Conservation (phyloP, 2,329 filamentous ascomycete species). For the Exophiala oligosperma region DNA sequence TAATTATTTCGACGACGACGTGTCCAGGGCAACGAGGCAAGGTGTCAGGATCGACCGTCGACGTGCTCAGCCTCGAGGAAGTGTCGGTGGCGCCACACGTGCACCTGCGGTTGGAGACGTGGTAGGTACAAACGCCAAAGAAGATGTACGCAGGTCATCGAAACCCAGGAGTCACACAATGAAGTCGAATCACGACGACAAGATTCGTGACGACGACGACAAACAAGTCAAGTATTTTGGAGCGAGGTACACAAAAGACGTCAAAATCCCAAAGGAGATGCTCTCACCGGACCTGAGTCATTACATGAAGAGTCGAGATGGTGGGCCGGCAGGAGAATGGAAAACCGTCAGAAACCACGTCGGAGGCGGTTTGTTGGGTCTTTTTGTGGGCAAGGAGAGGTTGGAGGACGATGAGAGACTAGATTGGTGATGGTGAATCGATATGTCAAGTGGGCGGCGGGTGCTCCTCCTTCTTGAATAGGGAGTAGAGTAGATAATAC, state of each 20-base stretch:
- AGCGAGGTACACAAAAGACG: slow-evolving; percentile 8
- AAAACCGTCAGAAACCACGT: slow-evolving; percentile 15
- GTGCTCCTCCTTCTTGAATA: too few relatives aligned
- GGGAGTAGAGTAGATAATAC: too few relatives aligned
- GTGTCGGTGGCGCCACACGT: too few relatives aligned
- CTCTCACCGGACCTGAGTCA: slow-evolving; percentile 20
- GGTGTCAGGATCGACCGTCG: slow-evolving; percentile 20
- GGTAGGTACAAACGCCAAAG: neutral
- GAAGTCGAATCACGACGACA: neutral
- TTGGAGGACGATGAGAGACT: neutral
- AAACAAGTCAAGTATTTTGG: slow-evolving; percentile 15
- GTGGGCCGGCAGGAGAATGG: slow-evolving; percentile 8
- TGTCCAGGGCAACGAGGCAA: slow-evolving; percentile 7
- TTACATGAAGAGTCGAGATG: slow-evolving; percentile 18
- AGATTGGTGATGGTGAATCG: slow-evolving; percentile 3
- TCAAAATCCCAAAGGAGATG: slow-evolving; percentile 10
- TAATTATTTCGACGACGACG: slow-evolving; percentile 25
- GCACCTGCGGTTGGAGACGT: neutral
- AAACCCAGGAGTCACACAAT: neutral
- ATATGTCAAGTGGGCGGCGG: too few relatives aligned
- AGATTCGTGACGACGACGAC: neutral
- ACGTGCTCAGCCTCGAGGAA: neutral
- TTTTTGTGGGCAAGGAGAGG: slow-evolving; percentile 19
- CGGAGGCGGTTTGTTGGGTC: slow-evolving; percentile 16
- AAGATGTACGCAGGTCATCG: slow-evolving; percentile 9